Base-by-base conservation (phyloP, 2,329 filamentous ascomycete genomes). In the Alternaria sp. region DNA sequence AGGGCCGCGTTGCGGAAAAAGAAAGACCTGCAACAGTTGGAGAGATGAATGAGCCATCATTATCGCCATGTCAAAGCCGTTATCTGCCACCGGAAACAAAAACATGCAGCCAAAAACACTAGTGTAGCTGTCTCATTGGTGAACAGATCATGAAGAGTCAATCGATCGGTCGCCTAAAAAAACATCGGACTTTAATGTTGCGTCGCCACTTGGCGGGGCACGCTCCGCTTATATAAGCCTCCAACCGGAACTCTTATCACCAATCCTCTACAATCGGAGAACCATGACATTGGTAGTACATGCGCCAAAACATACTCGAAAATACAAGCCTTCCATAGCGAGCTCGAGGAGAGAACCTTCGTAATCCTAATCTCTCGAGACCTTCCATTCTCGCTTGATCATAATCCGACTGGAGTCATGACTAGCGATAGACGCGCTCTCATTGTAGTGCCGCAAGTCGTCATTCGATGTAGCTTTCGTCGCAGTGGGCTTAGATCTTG, bases 361-460 rank as follows among this genome's bases (percentile, higher is more conserved):
- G 4, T 1, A 36, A 22, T 5, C 10, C 5, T 41, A 54, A 2
- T 16, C 45, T 12, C 38, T 41, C 8, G 34, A 36, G 10, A 54
- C 22, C 3, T 48, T 18, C 41, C 50, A 48, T 27, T 54, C 49
- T 7, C 36, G 41, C 25, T 53, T 51, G 30, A 51, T 60, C 46
- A 60, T 60, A 5, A 60, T 50, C 18, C 18, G 28, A 14, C 25
- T 45, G n/a, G 57, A 60, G 12, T 60, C 57, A 16, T 51, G 53
- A 40, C 52, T 60, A 9, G 45, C 45, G 10, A 60, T 56, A 30
- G 53, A 60, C 5, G 45, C 38, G 12, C 53, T 56, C 45, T 57
- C 57, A 12, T 41, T 25, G 12, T 41, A 41, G n/a, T 18, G 32
- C n/a, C 32, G 28, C 16, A 8, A 25, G 7, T 27, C 41, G 8